A percentile compares a stretch with the other conserved stretches of the same genome.
Conservation (phyloP, 192 early-diverging fungal genomes). For the Umbelopsis sp. region DNA sequence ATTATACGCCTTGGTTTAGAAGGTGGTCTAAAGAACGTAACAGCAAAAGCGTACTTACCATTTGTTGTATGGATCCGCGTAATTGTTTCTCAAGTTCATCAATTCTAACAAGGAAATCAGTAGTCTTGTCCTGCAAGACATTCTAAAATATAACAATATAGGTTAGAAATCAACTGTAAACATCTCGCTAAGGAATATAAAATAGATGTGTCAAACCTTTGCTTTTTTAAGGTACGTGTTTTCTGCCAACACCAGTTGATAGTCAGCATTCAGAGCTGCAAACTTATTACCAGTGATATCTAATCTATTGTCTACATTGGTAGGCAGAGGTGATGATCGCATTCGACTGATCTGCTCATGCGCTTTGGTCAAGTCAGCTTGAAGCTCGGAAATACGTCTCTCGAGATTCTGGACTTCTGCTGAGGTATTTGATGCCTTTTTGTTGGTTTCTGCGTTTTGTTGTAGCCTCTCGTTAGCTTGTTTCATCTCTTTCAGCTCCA, state of each 20-base stretch:
- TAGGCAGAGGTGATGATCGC: neutral
- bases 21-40: neutral
- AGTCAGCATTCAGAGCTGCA: neutral
- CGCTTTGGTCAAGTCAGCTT: neutral
- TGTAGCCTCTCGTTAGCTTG: neutral
- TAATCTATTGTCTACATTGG: neutral
- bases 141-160: neutral
- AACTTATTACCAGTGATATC: neutral
- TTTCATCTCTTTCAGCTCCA: neutral
- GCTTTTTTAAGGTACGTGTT: neutral
- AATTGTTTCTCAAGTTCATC: neutral
- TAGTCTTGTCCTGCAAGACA: constrained; percentile 16
- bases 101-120: constrained; percentile 1
- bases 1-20: neutral
- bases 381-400: neutral
- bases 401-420: neutral
- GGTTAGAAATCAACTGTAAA: neutral
- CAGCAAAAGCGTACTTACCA: neutral
- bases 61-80: neutral
- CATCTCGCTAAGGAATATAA: neutral
- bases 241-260: neutral
- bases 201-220: neutral
- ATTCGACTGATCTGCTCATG: neutral
- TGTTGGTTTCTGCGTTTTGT: neutral
- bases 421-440: neutral